Base-by-base conservation (phyloP, 2,329 filamentous ascomycete genomes). In the Piedraia hortae region DNA sequence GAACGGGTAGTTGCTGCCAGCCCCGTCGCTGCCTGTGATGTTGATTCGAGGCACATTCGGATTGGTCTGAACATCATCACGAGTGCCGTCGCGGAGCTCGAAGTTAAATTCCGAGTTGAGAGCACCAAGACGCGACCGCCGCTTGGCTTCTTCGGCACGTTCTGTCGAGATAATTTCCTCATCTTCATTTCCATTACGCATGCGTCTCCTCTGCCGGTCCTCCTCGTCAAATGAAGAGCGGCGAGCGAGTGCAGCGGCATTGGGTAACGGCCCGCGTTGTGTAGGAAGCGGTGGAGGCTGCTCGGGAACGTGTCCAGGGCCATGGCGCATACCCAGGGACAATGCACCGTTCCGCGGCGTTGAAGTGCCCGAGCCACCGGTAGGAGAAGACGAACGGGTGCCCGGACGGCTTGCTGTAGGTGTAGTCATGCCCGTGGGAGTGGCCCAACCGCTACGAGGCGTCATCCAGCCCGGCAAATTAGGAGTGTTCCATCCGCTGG, bases 401-500 rank as follows among this genome's bases (percentile, higher is more conserved):
- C 29, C 34, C 6, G 38, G 36, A 11, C 35, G 29, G 24, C 31
- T 35, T 4, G 30, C 27, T n/a, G 29, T 31, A 6, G 39, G 38
- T 4, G 48, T 39, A 7, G 34, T 34, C 25, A 43, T 37, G 12
- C 46, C 46, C 23, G 38, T 45, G 11, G 49, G 46, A 1, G 48
- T 48, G 21, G 43, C 46, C 28, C 44, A 48, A 10, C 50, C 48
- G 19, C 48, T 50, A 12, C 44, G 34, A 3, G 46, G 44, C 4
- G 43, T 42, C 38, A 44, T 43, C 39, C 39, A 44, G 7, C 41
- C 41, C 15, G 39, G 39, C 17, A 35, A 20, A 17, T 31, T 35
- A 6, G 34, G 34, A 3, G 39, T 43, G 21, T 37, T 41, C 36
- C 37, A 42, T 10, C 39, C 39, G 27, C 36, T 42, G 7, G 35